These are phyloP conservation scores for Porcisia hertigi DNA, from an alignment of 208 protist species.

Conservation along the genomic window DNA sequence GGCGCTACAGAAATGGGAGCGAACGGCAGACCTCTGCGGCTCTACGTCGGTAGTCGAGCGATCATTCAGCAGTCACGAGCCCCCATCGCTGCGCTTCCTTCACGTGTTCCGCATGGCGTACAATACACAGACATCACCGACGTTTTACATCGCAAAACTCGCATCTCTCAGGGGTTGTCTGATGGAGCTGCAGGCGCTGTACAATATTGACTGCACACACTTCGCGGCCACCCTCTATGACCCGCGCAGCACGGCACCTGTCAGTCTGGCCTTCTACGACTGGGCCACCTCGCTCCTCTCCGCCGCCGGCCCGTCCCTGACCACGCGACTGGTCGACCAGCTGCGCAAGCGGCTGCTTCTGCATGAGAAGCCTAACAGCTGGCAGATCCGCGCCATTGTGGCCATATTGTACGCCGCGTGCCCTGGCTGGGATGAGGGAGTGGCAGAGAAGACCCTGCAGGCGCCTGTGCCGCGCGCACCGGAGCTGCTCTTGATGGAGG, in stretches of 20 bases:
- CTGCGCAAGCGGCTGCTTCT: constrained; percentile 39
- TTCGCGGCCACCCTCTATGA: constrained; percentile 71
- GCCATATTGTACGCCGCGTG: constrained; percentile 52
- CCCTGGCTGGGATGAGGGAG: constrained; percentile 41
- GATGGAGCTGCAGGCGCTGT: constrained; percentile 52
- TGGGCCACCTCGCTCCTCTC: constrained; percentile 32
- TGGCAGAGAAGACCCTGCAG: constrained; percentile 4
- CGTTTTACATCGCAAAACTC: constrained; percentile 61
- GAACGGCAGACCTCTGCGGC: constrained; percentile 39
- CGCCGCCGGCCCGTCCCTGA: constrained; percentile 8
- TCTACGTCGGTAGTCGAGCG: constrained; percentile 16
- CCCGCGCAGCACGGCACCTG: constrained; percentile 43
- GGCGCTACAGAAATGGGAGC: constrained; percentile 23
- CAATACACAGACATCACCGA: not conserved
- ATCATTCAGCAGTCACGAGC: not conserved
- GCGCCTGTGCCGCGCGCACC: constrained; percentile 23
- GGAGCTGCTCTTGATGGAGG: constrained; percentile 78
- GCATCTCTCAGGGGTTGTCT: constrained; percentile 43
- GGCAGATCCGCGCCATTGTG: constrained; percentile 66
- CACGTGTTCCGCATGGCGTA: constrained; percentile 57
- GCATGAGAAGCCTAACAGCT: constrained; percentile 51
- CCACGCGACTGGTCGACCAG: constrained; percentile 16
- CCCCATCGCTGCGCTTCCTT: constrained; percentile 37
- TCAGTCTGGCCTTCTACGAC: constrained; percentile 31
- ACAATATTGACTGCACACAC: constrained; percentile 43